Evolutionary conservation across 2,329 filamentous ascomycete species (phyloP), one percentile per base, ranked within the genome.

Genomic region (Colletotrichum sp.): DNA sequence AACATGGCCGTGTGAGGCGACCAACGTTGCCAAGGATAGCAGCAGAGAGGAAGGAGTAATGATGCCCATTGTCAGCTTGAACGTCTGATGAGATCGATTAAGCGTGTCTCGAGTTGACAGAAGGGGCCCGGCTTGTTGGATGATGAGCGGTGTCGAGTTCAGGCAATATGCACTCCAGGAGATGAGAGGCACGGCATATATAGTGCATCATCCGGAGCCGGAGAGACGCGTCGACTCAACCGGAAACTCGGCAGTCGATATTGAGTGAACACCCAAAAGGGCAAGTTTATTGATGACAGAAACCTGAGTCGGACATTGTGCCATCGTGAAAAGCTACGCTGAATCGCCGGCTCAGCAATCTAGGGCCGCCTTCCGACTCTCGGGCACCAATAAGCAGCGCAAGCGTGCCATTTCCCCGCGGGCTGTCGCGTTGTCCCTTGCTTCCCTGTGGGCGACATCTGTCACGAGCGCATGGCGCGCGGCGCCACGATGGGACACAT

Each of bases 1-100:
- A 36, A 85, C 83, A 65, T 84, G 83, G 59, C 84, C 84, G 78
- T 85, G 84, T 39, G 79, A 81, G 12, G 79, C 71, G 27, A 80
- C 78, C 32, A 73, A 72, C 34, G 79, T 78, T 49, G 79, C 80
- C 57, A 77, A 74, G n/a, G 77, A 75, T 22, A 81, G 71, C 15
- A 75, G 62, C 64, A 81, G 52, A 16, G 80, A 73, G 15, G 71
- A 63, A 11, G 29, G 49, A 11, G n/a, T 62, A 9, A 77, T n/a
- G 19, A 71, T 67, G 49, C 71, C 75, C 75, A 77, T 77, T 13
- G 9, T 36, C 11, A 19, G 55, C 22, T 39, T 65, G 25, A 61
- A 29, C 13, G 4, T 52, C 34, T 25, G 22, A 19, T 4, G 3
- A 27, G 12, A 39, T 6, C 36, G 64, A 59, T 25, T 25, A 65